Evolutionary conservation across 805 yeast species (phyloP).

Genomic region (Saccharomycopsis javanensis): DNA sequence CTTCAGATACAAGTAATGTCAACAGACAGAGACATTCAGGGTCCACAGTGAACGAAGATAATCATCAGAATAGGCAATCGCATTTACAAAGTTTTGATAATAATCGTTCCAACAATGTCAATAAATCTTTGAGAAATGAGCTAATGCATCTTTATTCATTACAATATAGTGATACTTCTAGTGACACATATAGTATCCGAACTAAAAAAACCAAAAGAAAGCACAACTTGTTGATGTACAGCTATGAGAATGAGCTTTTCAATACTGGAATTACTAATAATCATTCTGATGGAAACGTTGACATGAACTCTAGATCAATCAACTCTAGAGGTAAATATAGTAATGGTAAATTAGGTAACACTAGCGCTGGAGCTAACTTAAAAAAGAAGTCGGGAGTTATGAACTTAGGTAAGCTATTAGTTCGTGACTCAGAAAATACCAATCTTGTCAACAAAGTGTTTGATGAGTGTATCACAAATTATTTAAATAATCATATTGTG

Average conservation of each 20-base stretch:
- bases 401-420: slow-evolving; percentile 11
- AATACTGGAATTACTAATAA: background rate
- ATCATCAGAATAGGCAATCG: background rate
- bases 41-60: background rate
- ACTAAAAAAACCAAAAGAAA: slow-evolving; percentile 3
- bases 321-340: background rate
- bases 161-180: slow-evolving; percentile 2
- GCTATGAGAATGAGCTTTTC: slow-evolving; percentile 13
- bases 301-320: background rate
- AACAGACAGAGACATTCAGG: background rate
- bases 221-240: slow-evolving; percentile 15
- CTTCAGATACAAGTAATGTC: background rate
- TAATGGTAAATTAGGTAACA: background rate
- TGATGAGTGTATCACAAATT: background rate
- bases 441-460: slow-evolving; percentile 14
- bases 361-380: background rate
- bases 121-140: slow-evolving; percentile 14
- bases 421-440: slow-evolving; percentile 13
- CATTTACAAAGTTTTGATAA: slow-evolving; percentile 11
- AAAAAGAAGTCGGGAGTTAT: slow-evolving; percentile 3
- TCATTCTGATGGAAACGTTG: background rate
- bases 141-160: slow-evolving; percentile 14
- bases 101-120: background rate
- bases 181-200: background rate
- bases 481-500: background rate